phyloP scores from a whole-genome alignment of 371 early-diverging fungal genomes.

The Parasitella parasitica region DNA sequence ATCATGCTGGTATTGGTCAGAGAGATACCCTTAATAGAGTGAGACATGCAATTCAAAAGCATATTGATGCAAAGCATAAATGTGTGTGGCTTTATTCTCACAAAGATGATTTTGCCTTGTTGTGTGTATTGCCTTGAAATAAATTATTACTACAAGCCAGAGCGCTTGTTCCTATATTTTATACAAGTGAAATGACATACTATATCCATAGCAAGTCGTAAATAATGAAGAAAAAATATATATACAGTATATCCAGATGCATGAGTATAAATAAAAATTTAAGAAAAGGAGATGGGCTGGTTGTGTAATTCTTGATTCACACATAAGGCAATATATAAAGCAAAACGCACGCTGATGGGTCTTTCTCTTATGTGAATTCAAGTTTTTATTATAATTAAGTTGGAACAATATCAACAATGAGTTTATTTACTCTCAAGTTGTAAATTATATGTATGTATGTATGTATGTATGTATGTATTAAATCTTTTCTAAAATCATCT shows the following conservation, averaged over 20 bases:
- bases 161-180: background rate
- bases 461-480: background rate
- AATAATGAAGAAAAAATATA: background rate
- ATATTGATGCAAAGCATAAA: conserved; percentile 56
- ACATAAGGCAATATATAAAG: no score
- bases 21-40: conserved; percentile 51
- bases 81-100: conserved; percentile 77
- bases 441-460: background rate
- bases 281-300: background rate
- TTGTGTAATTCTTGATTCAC: background rate
- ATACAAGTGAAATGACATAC: no score
- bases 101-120: conserved; percentile 62
- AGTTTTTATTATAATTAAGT: no score
- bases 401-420: no score
- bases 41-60: conserved; percentile 60
- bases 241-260: no score
- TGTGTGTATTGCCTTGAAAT: conserved; percentile 39
- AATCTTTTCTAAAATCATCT: background rate
- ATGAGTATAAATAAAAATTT: no score
- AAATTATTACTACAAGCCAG: background rate
- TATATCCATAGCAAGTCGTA: background rate
- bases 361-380: no score
- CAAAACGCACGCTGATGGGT: no score
- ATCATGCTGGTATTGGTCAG: conserved; percentile 31
- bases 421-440: background rate